Conservation (phyloP, 2,329 filamentous ascomycete species). For the Fusarium odoratissimum region DNA sequence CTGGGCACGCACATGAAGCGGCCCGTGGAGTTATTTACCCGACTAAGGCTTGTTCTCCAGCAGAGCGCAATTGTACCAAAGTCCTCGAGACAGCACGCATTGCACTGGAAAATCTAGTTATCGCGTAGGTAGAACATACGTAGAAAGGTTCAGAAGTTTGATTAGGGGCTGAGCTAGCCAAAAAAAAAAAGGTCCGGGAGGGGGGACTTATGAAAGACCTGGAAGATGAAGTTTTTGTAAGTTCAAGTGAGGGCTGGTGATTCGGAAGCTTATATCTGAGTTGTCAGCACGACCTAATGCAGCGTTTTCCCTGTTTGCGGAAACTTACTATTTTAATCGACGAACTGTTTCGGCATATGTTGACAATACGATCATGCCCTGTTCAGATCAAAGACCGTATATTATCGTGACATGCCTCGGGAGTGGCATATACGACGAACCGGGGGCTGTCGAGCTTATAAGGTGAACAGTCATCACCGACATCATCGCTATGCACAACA, state of each 20-base stretch:
- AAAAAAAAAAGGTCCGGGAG: not conserved
- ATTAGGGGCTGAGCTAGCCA: not conserved
- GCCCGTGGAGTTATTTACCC: conserved; percentile 45
- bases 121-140: conserved; percentile 53
- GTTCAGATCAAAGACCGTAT: not conserved
- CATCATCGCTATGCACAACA: not conserved
- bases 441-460: not conserved
- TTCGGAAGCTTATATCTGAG: not conserved
- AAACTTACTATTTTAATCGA: no score
- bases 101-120: conserved; percentile 66
- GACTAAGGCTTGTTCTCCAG: conserved; percentile 44
- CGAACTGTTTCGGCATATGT: not conserved
- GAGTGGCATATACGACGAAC: not conserved
- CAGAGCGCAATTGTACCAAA: conserved; percentile 58
- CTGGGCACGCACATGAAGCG: conserved; percentile 49
- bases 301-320: not conserved
- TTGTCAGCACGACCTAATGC: not conserved
- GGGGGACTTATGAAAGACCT: not conserved
- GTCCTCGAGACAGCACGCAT: conserved; percentile 66
- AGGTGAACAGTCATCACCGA: not conserved
- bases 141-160: not conserved
- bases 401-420: no score
- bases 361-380: not conserved
- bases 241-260: not conserved
- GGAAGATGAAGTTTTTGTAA: not conserved